Percentiles rank a stretch among this genome's conserved stretches.
These are phyloP conservation scores for Neckera pumila DNA, from an alignment of 225 moss, liverwort and hornwort species.

Conservation along the genomic window DNA sequence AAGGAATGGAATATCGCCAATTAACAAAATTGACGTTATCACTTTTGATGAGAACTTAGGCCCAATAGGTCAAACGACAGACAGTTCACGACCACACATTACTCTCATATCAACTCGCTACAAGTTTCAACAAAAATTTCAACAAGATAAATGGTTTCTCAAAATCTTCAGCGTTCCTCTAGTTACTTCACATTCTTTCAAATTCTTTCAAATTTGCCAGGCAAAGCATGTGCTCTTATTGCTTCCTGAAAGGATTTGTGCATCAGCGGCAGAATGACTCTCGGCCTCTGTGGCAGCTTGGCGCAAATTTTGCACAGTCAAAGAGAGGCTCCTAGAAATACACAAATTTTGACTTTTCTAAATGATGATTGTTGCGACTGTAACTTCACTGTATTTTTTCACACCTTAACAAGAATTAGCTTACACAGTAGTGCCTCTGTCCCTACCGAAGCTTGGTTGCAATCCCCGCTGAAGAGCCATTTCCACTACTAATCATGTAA, in stretches of 20 bases:
- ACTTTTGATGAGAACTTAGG: neutral
- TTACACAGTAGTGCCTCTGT: neutral
- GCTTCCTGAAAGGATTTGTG: neutral
- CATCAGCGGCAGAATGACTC: neutral
- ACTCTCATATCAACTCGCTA: neutral
- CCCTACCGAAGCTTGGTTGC: neutral
- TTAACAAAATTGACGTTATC: neutral
- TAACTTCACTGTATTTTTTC: neutral
- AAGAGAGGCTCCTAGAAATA: neutral
- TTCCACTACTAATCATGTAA: neutral
- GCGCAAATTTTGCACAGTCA: neutral
- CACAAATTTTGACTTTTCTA: neutral
- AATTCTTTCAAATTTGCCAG: neutral
- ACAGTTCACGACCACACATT: neutral
- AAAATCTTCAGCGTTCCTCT: neutral
- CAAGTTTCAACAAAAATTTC: neutral
- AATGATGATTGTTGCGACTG: neutral
- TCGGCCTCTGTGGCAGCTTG: neutral
- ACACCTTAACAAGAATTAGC: neutral
- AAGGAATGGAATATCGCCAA: neutral
- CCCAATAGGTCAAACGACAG: neutral
- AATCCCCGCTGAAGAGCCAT: neutral
- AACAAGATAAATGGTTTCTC: neutral
- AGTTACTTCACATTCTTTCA: neutral
- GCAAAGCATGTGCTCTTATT: neutral